Percentiles rank a stretch among this genome's conserved stretches.
phyloP scores from a whole-genome alignment of 1,284 basidiomycete species.

The Fereydounia khargensis region DNA sequence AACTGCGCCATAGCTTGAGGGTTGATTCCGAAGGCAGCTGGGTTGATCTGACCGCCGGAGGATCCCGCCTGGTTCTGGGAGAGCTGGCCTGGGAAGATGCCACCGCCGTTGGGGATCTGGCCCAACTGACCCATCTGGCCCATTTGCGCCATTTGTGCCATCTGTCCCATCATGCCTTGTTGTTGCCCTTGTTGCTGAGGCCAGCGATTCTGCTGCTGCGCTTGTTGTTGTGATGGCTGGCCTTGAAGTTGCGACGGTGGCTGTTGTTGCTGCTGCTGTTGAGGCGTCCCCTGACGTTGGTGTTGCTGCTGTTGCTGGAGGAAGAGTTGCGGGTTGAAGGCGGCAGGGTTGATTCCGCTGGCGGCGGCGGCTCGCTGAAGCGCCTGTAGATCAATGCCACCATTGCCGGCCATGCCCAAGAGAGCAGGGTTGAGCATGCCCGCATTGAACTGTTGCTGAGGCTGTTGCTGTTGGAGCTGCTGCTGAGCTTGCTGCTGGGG shows the following conservation, averaged over 20 bases:
- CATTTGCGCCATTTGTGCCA: slow-evolving; percentile 6
- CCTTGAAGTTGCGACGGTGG: slow-evolving; percentile 11
- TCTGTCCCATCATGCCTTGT: slow-evolving; percentile 20
- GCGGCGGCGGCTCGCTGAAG: slow-evolving; percentile 24
- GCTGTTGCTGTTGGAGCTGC: slow-evolving; percentile 7
- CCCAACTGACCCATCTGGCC: slow-evolving; percentile 18
- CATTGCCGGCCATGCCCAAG: slow-evolving; percentile 17
- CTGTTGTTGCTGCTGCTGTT: slow-evolving; percentile 16
- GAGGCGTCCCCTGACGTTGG: slow-evolving; percentile 12
- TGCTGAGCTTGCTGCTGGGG: slow-evolving; percentile 9
- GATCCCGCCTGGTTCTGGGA: too few species aligned
- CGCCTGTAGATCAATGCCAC: slow-evolving; percentile 25
- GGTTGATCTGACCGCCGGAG: slow-evolving; percentile 16
- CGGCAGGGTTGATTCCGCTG: slow-evolving; percentile 14
- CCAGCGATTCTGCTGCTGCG: slow-evolving; percentile 15
- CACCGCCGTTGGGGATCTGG: slow-evolving; percentile 11
- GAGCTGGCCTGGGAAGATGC: too few species aligned
- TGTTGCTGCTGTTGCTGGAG: slow-evolving; percentile 30
- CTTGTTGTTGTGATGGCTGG: slow-evolving; percentile 6
- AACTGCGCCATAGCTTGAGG: slow-evolving; percentile 27
- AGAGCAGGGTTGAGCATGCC: slow-evolving; percentile 26
- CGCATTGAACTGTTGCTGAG: slow-evolving; percentile 18
- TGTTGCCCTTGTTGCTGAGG: slow-evolving; percentile 12
- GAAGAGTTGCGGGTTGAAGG: slow-evolving; percentile 32
- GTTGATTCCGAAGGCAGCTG: slow-evolving; percentile 21